Evolutionary conservation across 2,329 filamentous ascomycete genomes (phyloP), one percentile per base, ranked within the genome.

Genomic region (Pyrenophora tritici-repentis): DNA sequence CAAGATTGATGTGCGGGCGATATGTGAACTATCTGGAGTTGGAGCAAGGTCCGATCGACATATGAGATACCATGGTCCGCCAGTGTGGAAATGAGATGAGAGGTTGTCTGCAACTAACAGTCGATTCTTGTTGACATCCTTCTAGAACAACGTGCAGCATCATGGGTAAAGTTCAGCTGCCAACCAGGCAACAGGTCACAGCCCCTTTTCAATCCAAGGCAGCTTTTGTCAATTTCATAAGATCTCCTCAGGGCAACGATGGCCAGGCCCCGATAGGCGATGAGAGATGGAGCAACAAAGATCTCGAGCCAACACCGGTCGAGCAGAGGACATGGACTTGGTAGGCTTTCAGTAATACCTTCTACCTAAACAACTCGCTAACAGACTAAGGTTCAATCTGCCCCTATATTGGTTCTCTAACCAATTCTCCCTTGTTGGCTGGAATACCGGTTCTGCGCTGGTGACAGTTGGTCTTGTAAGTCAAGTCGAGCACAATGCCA

Each of bases 261-360:
- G 59, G 55, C 3, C 53, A 55, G 3, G 32, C 37, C 10, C 47
- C 52, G 4, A 49, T 63, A 22, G 61, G 61, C 2, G 51, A 64
- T 31, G 36, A 56, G 31, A 59, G 31, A 55, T 66, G 61, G 62
- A 63, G 59, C 2, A 66, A 66, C 34, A 64, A 61, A 50, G 62
- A 66, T 50, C 55, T 66, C 12, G 60, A 63, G 34, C 63, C 63
- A 18, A 63, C 63, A 5, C 52, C 58, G 14, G 50, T 58, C 3
- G 53, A 62, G 26, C 52, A 65, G 18, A 55, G 62, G 26, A 66
- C 60, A 4, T 65, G 63, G 63, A 63, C 63, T n/a, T 65, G 63
- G 63, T 58, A 26, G 41, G 45, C 9, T 6, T 6, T 6, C 17
- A 22, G 4, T n/a, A 6, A 9, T 3, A 2, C 7, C 7, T n/a